Base-by-base conservation (phyloP, 495 filamentous ascomycete genomes). In the Chaetomium tenue region DNA sequence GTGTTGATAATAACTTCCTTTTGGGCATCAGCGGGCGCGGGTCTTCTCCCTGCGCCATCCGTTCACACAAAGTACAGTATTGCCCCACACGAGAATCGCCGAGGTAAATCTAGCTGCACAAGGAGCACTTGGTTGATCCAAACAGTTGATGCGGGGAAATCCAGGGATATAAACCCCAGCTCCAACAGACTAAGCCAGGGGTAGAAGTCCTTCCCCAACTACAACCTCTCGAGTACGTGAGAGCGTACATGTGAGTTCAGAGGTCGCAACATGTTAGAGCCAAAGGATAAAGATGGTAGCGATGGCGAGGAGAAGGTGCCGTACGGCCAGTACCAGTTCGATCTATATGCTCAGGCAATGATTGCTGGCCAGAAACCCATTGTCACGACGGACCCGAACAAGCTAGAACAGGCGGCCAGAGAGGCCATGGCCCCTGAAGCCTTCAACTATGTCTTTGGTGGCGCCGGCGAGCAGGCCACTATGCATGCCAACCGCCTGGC, bases 401-500 rank as follows among this genome's bases (percentile, higher is more conserved):
- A 79, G 56, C 77, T 88, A 5, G 83, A 88, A 69, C 78, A 81
- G 44, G 81, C 85, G 66, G 86, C 86, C 18, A 76, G 73, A 53
- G 75, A 79, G 55, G 71, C 73, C 46, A 75, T 88, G 66, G 72
- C 74, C 25, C 70, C 71, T 2, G 78, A 81, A 25, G 75, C 80
- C 16, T 88, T 78, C 72, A 83, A 85, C 65, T 89, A 88, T 75
- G 81, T 87, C 16, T 77, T 82, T 26, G 86, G 86, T n/a, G 86
- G 85, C 18, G 87, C 86, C 13, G 86, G 87, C 11, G 85, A 88
- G 69, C 79, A 82, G 65, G 80, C 84, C 2, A 89, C 86, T 0
- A 84, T 88, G 83, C 82, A 86, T 60, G 83, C 84, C 51, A 89
- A 89, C 70, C 80, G 85, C 3, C 71, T 86, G 28, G 84, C 86